A percentile compares a stretch with the other conserved stretches of the same genome.
Evolutionary conservation across 352 stramenopile genomes (phyloP).

Genomic region (Pythium guiyangense): DNA sequence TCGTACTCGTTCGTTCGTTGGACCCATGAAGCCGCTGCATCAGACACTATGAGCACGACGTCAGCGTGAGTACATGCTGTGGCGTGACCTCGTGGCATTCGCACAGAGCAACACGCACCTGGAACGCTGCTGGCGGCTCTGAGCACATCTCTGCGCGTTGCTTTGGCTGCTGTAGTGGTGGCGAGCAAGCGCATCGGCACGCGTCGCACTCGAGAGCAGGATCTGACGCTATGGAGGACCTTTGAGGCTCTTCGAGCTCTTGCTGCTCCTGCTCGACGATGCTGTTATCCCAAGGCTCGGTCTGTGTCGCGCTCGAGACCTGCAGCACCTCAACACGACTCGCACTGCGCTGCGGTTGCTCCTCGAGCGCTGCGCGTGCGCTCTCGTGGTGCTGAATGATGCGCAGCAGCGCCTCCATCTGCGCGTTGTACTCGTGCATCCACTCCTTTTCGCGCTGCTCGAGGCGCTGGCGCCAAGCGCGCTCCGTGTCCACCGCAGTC

Average conservation of each 20-base stretch:
- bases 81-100: neutral
- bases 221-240: neutral
- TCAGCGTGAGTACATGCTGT: neutral
- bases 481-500: constrained; percentile 1
- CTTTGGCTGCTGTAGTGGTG: neutral
- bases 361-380: constrained; percentile 10
- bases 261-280: neutral
- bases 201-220: too few species aligned
- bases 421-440: constrained; percentile 37
- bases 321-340: constrained; percentile 8
- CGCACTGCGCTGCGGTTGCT: constrained; percentile 11
- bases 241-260: neutral
- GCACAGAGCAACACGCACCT: neutral
- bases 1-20: neutral
- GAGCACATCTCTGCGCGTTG: neutral
- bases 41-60: neutral
- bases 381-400: constrained; percentile 46
- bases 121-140: neutral
- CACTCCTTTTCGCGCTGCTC: constrained; percentile 26
- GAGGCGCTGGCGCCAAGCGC: neutral
- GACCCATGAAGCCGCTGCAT: neutral
- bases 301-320: constrained; percentile 23
- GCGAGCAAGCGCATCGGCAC: neutral
- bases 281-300: constrained; percentile 5
- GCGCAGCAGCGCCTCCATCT: constrained; percentile 38